These are phyloP conservation scores for Chaetomiaceae sp. DNA, from an alignment of 2,329 filamentous ascomycete species.

Conservation along the genomic window DNA sequence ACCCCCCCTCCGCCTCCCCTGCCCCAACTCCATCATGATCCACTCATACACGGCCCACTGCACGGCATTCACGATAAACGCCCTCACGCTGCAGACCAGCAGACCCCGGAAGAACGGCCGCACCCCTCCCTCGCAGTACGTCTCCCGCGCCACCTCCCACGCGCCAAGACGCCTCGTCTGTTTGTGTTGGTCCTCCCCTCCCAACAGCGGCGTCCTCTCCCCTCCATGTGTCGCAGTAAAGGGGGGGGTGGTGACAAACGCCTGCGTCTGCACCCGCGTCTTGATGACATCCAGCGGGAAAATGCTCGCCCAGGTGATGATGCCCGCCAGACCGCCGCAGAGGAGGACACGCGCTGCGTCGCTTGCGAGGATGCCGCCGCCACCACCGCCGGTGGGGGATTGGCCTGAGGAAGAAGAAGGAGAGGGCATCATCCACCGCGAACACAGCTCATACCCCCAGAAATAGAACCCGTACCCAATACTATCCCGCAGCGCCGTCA, in stretches of 20 bases:
- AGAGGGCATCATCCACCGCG: constrained; percentile 38
- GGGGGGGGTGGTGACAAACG: no score
- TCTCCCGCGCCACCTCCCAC: constrained; percentile 57
- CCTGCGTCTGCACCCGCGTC: constrained; percentile 80
- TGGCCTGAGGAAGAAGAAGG: constrained; percentile 24
- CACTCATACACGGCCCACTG: constrained; percentile 90
- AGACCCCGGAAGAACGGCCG: constrained; percentile 68
- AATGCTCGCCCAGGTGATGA: constrained; percentile 83
- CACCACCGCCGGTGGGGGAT: constrained; percentile 28
- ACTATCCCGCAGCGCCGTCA: constrained; percentile 79
- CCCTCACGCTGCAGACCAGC: constrained; percentile 74
- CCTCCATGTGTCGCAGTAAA: constrained; percentile 2
- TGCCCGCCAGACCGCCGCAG: constrained; percentile 81
- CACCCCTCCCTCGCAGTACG: constrained; percentile 60
- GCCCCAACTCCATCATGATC: constrained; percentile 61
- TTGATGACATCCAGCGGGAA: constrained; percentile 93
- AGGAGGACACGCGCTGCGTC: constrained; percentile 63
- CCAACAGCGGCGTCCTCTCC: constrained; percentile 32
- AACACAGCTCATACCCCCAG: constrained; percentile 80
- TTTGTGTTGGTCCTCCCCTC: constrained; percentile 3
- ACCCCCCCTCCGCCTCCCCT: constrained; percentile 26
- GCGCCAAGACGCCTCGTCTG: constrained; percentile 43
- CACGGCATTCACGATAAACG: constrained; percentile 91
- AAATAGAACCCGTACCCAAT: constrained; percentile 98
- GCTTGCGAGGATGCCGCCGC: constrained; percentile 29